Base-by-base conservation (phyloP, 148 eudicot genomes). In the Camellia granthamiana region DNA sequence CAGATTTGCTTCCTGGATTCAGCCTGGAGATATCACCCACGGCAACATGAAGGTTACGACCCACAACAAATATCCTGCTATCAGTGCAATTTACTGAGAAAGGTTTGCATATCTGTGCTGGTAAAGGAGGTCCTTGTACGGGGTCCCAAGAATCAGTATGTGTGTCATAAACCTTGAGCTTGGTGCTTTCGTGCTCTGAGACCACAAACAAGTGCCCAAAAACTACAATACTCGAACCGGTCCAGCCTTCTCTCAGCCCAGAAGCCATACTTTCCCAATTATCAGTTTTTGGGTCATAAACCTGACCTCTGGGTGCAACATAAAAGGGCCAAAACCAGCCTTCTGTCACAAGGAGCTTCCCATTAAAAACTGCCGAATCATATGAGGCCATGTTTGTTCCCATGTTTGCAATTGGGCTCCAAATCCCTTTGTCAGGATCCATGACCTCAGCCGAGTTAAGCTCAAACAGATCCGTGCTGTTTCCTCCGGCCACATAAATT, bases 291-390 rank as follows among this genome's bases (percentile, higher is more conserved):
- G 99, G 98, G 79, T 96, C 97, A 82, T 96, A 94, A 52, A 94
- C 80, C 78, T 92, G 99, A 73, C 99, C 99, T 64, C 95, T 82
- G 2, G 99, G 99, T 0, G 91, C 93, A 15, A 90, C 92, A 85
- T 86, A 93, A 83, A 96, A 96, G 3, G 99, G 99, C 99, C 99
- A 96, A 86, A 91, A 87, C 99, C 98, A 96, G 5, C 99, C 99
- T 83, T 96, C 99, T 2, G 98, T 96, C 56, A 94, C 92, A 21
- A 94, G 86, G 78, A 96, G 91, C 84, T 94, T 94, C 47, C 99
- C 97, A 64, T 92, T 76, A 7, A 96, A 87, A 77, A 96, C 98
- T 3, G 97, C 98, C 3, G 98, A 69, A 80, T 96, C 98, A 83
- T 94, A 94, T 2, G 94, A 88, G 7, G 99, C 88, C 99, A 96